phyloP scores from a whole-genome alignment of 2,329 filamentous ascomycete species.

The Zymoseptoria tritici region DNA sequence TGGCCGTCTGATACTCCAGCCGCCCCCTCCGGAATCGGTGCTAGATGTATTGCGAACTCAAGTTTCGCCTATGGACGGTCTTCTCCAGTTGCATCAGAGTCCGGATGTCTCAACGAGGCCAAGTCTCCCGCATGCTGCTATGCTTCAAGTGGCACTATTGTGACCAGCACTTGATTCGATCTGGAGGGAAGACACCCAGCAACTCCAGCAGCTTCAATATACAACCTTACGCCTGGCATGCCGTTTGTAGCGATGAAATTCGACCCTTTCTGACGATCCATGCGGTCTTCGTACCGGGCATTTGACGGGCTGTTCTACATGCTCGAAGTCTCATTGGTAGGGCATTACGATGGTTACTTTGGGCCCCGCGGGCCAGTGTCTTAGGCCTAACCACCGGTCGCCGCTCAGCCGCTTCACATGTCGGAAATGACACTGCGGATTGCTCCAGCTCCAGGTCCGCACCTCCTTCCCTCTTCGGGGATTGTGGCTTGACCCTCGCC shows the following conservation, averaged over 20 bases:
- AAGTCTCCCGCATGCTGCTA: too few species aligned
- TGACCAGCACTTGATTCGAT: background rate
- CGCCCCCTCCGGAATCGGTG: background rate
- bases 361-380: background rate
- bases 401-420: background rate
- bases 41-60: background rate
- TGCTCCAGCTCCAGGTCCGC: background rate
- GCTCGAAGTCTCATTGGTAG: background rate
- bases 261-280: background rate
- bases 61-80: background rate
- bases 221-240: background rate
- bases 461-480: background rate
- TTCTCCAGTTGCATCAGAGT: background rate
- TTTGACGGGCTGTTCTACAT: background rate
- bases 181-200: background rate
- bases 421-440: background rate
- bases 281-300: background rate
- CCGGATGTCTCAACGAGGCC: background rate
- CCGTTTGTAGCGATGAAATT: background rate
- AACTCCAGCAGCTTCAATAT: background rate
- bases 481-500: background rate
- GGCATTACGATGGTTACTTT: background rate
- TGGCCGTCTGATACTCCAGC: background rate
- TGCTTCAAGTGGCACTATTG: background rate
- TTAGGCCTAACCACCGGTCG: background rate